These are phyloP conservation scores for Oxyria digyna DNA, from an alignment of 148 eudicot species.

Conservation along the genomic window DNA sequence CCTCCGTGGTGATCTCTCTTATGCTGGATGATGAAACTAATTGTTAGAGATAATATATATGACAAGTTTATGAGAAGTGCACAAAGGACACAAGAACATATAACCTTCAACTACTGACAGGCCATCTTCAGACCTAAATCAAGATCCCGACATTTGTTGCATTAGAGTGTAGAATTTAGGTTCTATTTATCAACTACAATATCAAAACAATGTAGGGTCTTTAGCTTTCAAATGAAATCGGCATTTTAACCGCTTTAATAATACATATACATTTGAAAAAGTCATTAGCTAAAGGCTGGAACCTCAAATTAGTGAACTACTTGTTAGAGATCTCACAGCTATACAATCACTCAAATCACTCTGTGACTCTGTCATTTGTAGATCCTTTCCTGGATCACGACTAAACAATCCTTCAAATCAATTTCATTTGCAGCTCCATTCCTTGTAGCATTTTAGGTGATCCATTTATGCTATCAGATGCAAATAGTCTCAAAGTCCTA, in stretches of 20 bases:
- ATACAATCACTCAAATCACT: too few species aligned
- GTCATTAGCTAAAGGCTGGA: neutral
- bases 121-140: neutral
- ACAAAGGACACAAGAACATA: neutral
- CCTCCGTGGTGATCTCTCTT: constrained; percentile 85
- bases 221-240: neutral
- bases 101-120: too few species aligned
- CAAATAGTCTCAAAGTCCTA: neutral
- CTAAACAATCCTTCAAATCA: neutral
- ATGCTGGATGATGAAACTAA: too few species aligned
- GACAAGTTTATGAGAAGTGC: neutral
- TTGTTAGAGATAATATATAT: neutral
- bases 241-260: neutral
- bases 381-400: neutral
- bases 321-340: too few species aligned
- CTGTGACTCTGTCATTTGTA: neutral
- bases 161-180: neutral
- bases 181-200: too few species aligned
- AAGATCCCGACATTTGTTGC: neutral
- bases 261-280: neutral
- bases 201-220: too few species aligned
- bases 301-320: too few species aligned
- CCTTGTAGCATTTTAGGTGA: neutral
- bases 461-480: neutral
- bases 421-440: too few species aligned